Conservation (phyloP, 1,284 basidiomycete genomes). For the Somion occarium region DNA sequence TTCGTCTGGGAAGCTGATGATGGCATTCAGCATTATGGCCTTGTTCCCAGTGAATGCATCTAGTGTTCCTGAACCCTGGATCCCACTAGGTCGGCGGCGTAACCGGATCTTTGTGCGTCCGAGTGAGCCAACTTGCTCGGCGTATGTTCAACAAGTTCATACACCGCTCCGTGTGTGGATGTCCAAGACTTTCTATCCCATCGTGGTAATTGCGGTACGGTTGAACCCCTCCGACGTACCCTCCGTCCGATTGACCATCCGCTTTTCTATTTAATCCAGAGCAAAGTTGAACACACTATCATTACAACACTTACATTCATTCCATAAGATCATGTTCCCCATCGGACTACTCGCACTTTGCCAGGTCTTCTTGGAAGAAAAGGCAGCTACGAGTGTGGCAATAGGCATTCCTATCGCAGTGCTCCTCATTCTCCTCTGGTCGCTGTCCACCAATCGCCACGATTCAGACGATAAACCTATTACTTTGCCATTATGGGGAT, state of each 20-base stretch:
- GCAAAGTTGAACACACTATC: too few species aligned
- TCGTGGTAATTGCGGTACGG: conserved; percentile 1
- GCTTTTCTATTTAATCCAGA: neutral
- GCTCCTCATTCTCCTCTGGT: conserved; percentile 40
- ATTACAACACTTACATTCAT: neutral
- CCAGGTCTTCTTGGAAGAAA: conserved; percentile 52
- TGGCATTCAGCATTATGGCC: neutral
- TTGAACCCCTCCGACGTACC: neutral
- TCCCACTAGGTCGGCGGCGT: neutral
- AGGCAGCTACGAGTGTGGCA: conserved; percentile 47
- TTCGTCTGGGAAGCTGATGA: conserved; percentile 1
- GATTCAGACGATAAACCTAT: conserved; percentile 37
- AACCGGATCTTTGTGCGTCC: neutral
- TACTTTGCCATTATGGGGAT: conserved; percentile 48
- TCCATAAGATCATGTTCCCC: conserved; percentile 29
- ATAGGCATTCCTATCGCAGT: conserved; percentile 51
- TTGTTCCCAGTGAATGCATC: conserved; percentile 1
- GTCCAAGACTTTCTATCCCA: neutral
- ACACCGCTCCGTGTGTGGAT: neutral
- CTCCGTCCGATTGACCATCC: neutral
- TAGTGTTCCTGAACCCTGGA: neutral
- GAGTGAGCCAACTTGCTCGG: neutral
- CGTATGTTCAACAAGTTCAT: neutral
- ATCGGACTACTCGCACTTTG: conserved; percentile 57
- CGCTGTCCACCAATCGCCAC: conserved; percentile 25